Percentiles rank a stretch among this genome's conserved stretches.
phyloP scores from a whole-genome alignment of 1,284 basidiomycete genomes.

The Ceratobasidium sp. region DNA sequence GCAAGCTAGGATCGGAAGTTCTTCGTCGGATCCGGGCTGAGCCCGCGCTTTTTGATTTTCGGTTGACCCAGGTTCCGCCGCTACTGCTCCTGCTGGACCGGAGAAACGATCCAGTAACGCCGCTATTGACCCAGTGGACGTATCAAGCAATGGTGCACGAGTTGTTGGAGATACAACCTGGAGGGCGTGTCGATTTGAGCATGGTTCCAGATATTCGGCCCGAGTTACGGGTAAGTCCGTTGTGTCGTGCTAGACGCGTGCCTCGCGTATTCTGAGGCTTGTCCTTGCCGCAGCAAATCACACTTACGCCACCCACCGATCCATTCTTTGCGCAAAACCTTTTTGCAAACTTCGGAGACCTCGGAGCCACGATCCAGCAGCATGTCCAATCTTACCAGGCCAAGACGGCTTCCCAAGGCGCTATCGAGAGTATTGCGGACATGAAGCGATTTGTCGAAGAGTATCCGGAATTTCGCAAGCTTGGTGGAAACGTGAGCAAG shows the following conservation, averaged over 20 bases:
- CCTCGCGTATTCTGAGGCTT: slow-evolving; percentile 12
- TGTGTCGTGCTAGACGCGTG: slow-evolving; percentile 19
- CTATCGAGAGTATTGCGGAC: slow-evolving; percentile 96
- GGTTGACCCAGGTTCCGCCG: slow-evolving; percentile 80
- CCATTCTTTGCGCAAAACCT: slow-evolving; percentile 95
- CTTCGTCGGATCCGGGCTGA: slow-evolving; percentile 78
- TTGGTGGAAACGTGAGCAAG: slow-evolving; percentile 98
- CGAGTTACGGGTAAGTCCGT: slow-evolving; percentile 80
- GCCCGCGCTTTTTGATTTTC: slow-evolving; percentile 80
- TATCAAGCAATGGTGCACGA: slow-evolving; percentile 99
- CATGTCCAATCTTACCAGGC: slow-evolving; percentile 97
- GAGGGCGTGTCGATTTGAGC: slow-evolving; percentile 83
- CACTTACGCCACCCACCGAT: slow-evolving; percentile 91
- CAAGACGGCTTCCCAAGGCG: slow-evolving; percentile 75
- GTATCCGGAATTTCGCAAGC: slow-evolving; percentile 96
- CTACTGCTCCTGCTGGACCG: slow-evolving; percentile 87
- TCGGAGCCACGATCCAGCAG: slow-evolving; percentile 91
- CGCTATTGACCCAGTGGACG: slow-evolving; percentile 98
- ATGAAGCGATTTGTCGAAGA: slow-evolving; percentile 99
- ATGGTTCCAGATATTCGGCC: slow-evolving; percentile 88
- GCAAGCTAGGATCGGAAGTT: slow-evolving; percentile 88
- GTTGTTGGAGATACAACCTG: slow-evolving; percentile 93
- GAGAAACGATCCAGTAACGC: slow-evolving; percentile 97
- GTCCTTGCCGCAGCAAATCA: slow-evolving; percentile 81
- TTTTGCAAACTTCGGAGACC: slow-evolving; percentile 96